Conservation (phyloP, 2,329 filamentous ascomycete species). For the Nectriaceae sp. region DNA sequence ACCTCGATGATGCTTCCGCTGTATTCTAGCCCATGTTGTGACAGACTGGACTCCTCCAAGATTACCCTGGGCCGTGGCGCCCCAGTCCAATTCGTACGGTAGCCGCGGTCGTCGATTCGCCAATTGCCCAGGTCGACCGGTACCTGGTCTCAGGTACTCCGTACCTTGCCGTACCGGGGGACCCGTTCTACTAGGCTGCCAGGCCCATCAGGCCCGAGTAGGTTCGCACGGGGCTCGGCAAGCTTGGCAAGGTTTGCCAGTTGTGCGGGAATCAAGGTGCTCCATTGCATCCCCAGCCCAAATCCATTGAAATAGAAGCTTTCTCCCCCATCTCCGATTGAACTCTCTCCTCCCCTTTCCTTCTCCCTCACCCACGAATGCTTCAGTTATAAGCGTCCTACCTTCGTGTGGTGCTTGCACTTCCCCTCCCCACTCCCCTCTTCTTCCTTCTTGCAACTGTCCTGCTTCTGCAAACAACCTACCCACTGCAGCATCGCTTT, state of each 20-base stretch:
- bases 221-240: conserved; percentile 25
- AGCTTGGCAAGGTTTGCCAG: conserved; percentile 19
- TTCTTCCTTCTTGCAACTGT: conserved; percentile 23
- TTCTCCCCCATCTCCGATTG: conserved; percentile 32
- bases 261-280: background rate
- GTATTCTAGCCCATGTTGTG: too few relatives aligned
- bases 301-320: conserved; percentile 42
- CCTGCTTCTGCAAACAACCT: conserved; percentile 14
- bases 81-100: conserved; percentile 30
- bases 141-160: background rate
- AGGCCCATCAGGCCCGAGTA: conserved; percentile 26
- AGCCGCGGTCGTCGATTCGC: conserved; percentile 20
- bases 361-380: conserved; percentile 53
- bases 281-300: conserved; percentile 9
- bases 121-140: conserved; percentile 22
- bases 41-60: background rate
- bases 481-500: conserved; percentile 19
- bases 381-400: conserved; percentile 45
- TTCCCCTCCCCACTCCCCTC: conserved; percentile 30
- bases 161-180: conserved; percentile 18
- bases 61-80: conserved; percentile 20
- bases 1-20: too few relatives aligned
- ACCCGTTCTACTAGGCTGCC: conserved; percentile 12
- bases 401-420: conserved; percentile 50
- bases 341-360: conserved; percentile 35